These are phyloP conservation scores for Sarcodon sp. DNA, from an alignment of 768 basidiomycete genomes.

Conservation along the genomic window DNA sequence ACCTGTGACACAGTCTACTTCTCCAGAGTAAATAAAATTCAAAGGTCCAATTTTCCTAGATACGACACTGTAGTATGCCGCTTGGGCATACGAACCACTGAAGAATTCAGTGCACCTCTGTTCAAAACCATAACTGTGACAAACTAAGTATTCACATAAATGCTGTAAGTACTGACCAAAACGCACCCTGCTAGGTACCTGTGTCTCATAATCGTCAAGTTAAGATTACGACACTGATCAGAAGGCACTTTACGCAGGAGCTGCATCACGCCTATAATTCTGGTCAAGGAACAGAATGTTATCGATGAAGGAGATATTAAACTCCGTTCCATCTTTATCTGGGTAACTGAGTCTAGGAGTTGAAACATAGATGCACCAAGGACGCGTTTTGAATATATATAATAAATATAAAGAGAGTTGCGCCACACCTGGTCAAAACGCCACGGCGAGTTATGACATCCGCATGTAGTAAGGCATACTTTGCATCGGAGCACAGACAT, in stretches of 20 bases:
- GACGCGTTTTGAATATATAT: neutral
- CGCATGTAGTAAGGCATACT: neutral
- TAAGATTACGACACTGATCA: too few species aligned
- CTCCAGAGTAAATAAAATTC: neutral
- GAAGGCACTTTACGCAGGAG: neutral
- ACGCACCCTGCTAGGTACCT: neutral
- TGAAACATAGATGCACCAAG: neutral
- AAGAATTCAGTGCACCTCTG: neutral
- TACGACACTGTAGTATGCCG: neutral
- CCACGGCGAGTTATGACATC: neutral
- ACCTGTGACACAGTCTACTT: neutral
- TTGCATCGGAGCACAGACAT: neutral
- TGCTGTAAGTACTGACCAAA: neutral
- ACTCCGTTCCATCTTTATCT: neutral
- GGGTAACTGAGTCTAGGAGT: too few species aligned
- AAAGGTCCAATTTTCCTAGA: neutral
- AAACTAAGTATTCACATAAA: neutral
- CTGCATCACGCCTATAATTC: neutral
- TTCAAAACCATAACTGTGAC: neutral
- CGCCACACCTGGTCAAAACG: neutral
- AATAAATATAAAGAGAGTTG: neutral
- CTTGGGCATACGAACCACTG: neutral
- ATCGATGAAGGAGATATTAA: neutral
- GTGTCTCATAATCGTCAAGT: neutral
- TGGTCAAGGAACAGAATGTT: neutral